Evolutionary conservation across 441 rosid species (phyloP).

Genomic region (Pelargonium cotyledonis): DNA sequence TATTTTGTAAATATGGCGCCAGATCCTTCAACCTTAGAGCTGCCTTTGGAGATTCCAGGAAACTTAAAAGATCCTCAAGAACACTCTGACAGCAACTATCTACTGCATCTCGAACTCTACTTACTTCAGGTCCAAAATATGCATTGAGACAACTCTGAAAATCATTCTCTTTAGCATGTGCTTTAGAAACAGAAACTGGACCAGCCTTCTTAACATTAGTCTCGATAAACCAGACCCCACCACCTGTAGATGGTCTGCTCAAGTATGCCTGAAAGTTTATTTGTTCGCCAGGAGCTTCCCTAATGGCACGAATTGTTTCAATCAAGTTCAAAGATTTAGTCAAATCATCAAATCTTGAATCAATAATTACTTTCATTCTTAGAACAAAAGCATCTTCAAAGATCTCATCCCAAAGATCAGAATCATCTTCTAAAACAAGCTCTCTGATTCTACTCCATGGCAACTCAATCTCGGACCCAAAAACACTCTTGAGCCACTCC

Average conservation of each 20-base stretch:
- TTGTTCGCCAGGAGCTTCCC: slow-evolving; percentile 40
- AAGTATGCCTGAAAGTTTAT: slow-evolving; percentile 70
- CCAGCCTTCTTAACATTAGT: slow-evolving; percentile 53
- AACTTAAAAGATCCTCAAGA: slow-evolving; percentile 76
- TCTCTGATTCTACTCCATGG: slow-evolving; percentile 94
- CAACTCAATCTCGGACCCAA: slow-evolving; percentile 88
- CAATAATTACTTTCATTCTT: slow-evolving; percentile 74
- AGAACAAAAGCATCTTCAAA: slow-evolving; percentile 87
- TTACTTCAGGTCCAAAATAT: slow-evolving; percentile 86
- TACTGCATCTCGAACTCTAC: slow-evolving; percentile 73
- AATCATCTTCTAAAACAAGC: slow-evolving; percentile 79
- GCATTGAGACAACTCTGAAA: slow-evolving; percentile 71
- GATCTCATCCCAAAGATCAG: slow-evolving; percentile 94
- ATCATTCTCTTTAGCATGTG: slow-evolving; percentile 54
- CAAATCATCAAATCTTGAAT: slow-evolving; percentile 61
- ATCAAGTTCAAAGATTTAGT: slow-evolving; percentile 45
- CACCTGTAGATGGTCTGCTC: slow-evolving; percentile 77
- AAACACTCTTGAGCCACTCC: slow-evolving; percentile 88
- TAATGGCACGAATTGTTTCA: slow-evolving; percentile 41
- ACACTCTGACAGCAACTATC: slow-evolving; percentile 62
- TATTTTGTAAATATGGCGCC: slow-evolving; percentile 72
- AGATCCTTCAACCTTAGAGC: slow-evolving; percentile 69
- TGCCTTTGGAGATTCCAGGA: slow-evolving; percentile 89
- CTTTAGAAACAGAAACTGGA: slow-evolving; percentile 37
- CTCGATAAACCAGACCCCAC: slow-evolving; percentile 94